phyloP scores from a whole-genome alignment of 345 rosid genomes.

The Ceriops decandra region DNA sequence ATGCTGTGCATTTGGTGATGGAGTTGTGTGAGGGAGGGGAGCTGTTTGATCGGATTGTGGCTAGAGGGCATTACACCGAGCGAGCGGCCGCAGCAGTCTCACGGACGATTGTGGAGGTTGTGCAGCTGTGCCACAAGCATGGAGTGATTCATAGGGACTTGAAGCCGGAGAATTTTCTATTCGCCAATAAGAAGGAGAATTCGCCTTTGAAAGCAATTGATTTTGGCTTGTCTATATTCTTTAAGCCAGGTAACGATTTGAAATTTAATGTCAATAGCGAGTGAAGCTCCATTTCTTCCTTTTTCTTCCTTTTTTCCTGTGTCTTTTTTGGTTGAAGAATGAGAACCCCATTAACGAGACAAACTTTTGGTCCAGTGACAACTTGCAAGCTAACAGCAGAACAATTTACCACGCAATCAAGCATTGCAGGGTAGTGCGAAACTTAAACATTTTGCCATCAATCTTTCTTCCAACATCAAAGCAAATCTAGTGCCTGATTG shows the following conservation, averaged over 20 bases:
- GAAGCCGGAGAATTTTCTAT: slow-evolving; percentile 98
- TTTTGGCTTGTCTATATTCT: slow-evolving; percentile 96
- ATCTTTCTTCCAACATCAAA: too few relatives aligned
- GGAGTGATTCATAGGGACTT: slow-evolving; percentile 97
- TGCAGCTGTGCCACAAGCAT: slow-evolving; percentile 89
- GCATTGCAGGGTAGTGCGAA: too few relatives aligned
- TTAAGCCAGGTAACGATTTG: slow-evolving; percentile 75
- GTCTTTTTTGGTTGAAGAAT: too few relatives aligned
- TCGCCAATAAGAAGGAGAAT: slow-evolving; percentile 98
- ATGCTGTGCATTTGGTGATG: slow-evolving; percentile 98
- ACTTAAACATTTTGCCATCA: too few relatives aligned
- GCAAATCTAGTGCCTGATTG: too few relatives aligned
- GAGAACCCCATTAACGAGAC: too few relatives aligned
- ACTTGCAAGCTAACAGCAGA: too few relatives aligned
- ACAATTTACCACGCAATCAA: too few relatives aligned
- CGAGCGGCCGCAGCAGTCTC: slow-evolving; percentile 94
- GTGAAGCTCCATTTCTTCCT: too few relatives aligned
- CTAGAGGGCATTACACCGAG: slow-evolving; percentile 97
- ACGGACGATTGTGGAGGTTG: slow-evolving; percentile 90
- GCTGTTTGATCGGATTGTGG: slow-evolving; percentile 97
- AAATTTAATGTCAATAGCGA: neutral
- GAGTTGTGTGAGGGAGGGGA: slow-evolving; percentile 99
- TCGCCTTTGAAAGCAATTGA: slow-evolving; percentile 98
- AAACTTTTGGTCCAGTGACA: too few relatives aligned
- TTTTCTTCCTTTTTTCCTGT: too few relatives aligned